These are phyloP conservation scores for Ascochyta lentis DNA, from an alignment of 2,329 filamentous ascomycete genomes.

Conservation along the genomic window DNA sequence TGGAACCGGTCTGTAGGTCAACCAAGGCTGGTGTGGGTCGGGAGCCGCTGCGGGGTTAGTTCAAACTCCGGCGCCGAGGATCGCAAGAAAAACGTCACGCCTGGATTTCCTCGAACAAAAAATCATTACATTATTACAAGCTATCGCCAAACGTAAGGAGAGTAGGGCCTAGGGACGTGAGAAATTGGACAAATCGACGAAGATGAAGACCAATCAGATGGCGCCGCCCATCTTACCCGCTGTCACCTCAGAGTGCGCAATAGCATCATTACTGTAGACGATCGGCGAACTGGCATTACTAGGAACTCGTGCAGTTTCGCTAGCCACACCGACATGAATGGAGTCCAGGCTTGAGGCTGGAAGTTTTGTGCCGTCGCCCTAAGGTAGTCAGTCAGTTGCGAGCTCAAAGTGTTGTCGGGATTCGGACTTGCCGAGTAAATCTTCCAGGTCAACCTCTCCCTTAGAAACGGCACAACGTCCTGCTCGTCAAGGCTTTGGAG, in stretches of 20 bases:
- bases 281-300: slow-evolving; percentile 23
- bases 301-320: slow-evolving; percentile 24
- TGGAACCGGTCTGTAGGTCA: slow-evolving; percentile 12
- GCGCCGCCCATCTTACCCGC: slow-evolving; percentile 19
- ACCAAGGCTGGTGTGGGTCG: slow-evolving; percentile 1
- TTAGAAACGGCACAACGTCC: slow-evolving; percentile 38
- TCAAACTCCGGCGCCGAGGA: background rate
- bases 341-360: slow-evolving; percentile 14
- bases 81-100: background rate
- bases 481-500: slow-evolving; percentile 27
- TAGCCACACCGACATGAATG: slow-evolving; percentile 24
- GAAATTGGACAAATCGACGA: background rate
- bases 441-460: slow-evolving; percentile 36
- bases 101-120: background rate
- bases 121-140: background rate
- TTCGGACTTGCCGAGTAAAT: slow-evolving; percentile 30
- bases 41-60: background rate
- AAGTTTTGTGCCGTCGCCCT: slow-evolving; percentile 26
- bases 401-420: background rate
- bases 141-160: background rate
- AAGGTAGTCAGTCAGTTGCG: slow-evolving; percentile 4
- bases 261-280: slow-evolving; percentile 22
- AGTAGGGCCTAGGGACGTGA: background rate
- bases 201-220: background rate
- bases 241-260: slow-evolving; percentile 27